These are phyloP conservation scores for Colletotrichum tanaceti DNA, from an alignment of 2,329 filamentous ascomycete species.

Conservation along the genomic window DNA sequence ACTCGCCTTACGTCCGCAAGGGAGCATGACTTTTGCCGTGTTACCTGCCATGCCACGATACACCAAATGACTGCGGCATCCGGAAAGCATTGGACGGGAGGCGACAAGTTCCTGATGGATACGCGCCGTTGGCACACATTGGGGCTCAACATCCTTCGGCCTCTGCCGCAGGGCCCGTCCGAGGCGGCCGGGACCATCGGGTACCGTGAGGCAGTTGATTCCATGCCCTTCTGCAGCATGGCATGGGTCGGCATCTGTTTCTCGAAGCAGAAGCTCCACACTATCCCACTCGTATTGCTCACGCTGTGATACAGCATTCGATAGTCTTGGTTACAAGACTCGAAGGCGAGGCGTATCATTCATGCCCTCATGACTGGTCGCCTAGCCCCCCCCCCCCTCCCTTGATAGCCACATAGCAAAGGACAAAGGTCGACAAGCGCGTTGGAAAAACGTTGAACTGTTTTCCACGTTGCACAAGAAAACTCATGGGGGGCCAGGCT, in stretches of 20 bases:
- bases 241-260: not conserved
- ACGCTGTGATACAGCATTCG: slow-evolving; percentile 35
- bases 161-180: not conserved
- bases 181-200: slow-evolving; percentile 11
- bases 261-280: not conserved
- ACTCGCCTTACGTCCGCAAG: slow-evolving; percentile 27
- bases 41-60: slow-evolving; percentile 16
- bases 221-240: slow-evolving; percentile 4
- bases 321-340: slow-evolving; percentile 33
- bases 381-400: not conserved
- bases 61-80: slow-evolving; percentile 9
- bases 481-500: slow-evolving; percentile 5
- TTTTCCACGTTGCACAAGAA: slow-evolving; percentile 15
- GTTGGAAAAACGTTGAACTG: not conserved
- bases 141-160: not conserved
- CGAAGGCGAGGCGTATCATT: slow-evolving; percentile 2
- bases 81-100: slow-evolving; percentile 4
- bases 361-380: not conserved
- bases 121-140: slow-evolving; percentile 6
- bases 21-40: slow-evolving; percentile 9
- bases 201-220: not conserved
- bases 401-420: too few relatives aligned
- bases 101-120: not conserved
- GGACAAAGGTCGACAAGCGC: slow-evolving; percentile 11
- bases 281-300: slow-evolving; percentile 12